A percentile compares a stretch with the other conserved stretches of the same genome.
Conservation (phyloP, 805 yeast genomes). For the Metschnikowia colocasiae region DNA sequence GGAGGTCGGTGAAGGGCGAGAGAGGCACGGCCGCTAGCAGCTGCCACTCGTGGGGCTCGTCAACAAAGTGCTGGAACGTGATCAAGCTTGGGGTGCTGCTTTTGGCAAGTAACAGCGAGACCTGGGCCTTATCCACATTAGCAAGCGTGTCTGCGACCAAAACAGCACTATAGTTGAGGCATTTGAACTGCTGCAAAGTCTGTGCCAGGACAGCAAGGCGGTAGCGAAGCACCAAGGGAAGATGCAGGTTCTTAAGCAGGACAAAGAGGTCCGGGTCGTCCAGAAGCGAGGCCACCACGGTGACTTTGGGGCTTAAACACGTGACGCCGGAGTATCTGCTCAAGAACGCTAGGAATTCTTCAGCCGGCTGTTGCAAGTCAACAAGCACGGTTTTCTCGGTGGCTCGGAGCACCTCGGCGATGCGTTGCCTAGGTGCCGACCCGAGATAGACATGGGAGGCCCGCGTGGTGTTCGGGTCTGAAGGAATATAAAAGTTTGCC, state of each 20-base stretch:
- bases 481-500: conserved; percentile 11
- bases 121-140: neutral
- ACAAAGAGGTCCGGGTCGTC: conserved; percentile 1
- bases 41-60: conserved; percentile 2
- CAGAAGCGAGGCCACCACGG: conserved; percentile 7
- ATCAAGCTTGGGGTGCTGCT: conserved; percentile 1
- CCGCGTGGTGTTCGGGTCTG: neutral
- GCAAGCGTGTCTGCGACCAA: neutral
- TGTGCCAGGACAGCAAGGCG: neutral
- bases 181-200: conserved; percentile 9
- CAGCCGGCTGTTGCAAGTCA: neutral
- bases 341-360: neutral
- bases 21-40: neutral
- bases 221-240: conserved; percentile 5
- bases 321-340: neutral
- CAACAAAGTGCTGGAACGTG: neutral
- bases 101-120: neutral
- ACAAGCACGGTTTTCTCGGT: conserved; percentile 3
- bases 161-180: conserved; percentile 11
- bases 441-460: conserved; percentile 3
- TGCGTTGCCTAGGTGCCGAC: neutral
- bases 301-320: neutral
- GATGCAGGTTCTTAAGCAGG: conserved; percentile 3
- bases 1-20: conserved; percentile 8
- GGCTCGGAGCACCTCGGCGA: neutral